Base-by-base conservation (phyloP, 2,329 filamentous ascomycete species). In the Aspergillus ruber region DNA sequence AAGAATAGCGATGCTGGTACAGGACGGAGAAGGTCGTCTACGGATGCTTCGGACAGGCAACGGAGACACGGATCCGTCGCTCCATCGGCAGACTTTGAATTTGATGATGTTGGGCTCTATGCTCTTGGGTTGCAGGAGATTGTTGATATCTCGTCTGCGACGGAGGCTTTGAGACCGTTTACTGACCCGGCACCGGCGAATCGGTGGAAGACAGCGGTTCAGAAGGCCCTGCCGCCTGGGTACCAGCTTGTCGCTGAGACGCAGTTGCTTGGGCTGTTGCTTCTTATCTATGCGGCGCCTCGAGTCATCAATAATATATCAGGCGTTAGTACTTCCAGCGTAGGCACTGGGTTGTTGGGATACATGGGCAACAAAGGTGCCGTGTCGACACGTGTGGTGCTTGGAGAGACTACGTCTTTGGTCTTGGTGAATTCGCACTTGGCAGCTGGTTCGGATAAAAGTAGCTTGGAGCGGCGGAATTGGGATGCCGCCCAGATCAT, bases 321-420 rank as follows among this genome's bases (percentile, higher is more conserved):
- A 52, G 87, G 88, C 43, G 82, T 95, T 56, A 94, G 88, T 67
- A 90, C 85, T 1, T 83, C 83, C 4, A 85, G 82, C 48, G 85
- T 97, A 6, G 91, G 90, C 0, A 98, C 93, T 0, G 93, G 93
- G 0, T 68, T 97, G 39, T 81, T 94, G 68, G 91, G 91, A 0
- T 95, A 95, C 62, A 85, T 96, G 74, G 93, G 93, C 8, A 98
- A 98, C 67, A 98, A 98, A 66, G 93, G 93, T 1, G 91, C 88
- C 3, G 85, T 95, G 0, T 81, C 85, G 3, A 86, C 86, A 3
- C 81, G 91, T 17, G 74, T 98, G 3, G 76, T 98, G 1, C 72
- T 98, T 1, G 93, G 91, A 2, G 93, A 96, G 65, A 90, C 90
- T 0, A 96, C 93, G 0, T 80, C 86, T 25, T 72, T 98, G 47